Evolutionary conservation across 2,329 filamentous ascomycete genomes (phyloP).

Genomic region (Ophidiomyces ophidiicola): DNA sequence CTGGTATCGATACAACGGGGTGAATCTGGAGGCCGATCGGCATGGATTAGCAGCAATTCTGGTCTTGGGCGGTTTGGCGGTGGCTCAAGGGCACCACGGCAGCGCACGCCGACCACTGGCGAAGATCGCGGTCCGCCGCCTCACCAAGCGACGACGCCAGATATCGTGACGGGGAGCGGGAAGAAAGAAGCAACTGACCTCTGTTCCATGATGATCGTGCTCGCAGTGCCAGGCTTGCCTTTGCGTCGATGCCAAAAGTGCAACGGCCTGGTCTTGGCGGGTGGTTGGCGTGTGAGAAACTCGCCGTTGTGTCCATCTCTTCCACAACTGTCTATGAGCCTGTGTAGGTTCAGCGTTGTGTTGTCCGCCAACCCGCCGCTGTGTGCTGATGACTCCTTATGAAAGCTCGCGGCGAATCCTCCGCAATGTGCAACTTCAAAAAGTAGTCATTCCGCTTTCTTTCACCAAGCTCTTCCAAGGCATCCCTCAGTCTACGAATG

Average conservation of each 20-base stretch:
- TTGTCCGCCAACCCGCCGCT: not conserved
- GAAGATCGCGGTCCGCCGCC: slow-evolving; percentile 5
- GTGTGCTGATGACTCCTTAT: slow-evolving; percentile 4
- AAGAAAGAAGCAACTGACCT: slow-evolving; percentile 3
- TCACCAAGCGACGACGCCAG: not conserved
- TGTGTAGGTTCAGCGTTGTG: not conserved
- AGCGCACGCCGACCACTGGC: slow-evolving; percentile 11
- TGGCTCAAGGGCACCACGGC: slow-evolving; percentile 14
- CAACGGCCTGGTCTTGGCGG: not conserved
- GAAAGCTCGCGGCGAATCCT: too few relatives aligned
- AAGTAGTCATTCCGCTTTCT: not conserved
- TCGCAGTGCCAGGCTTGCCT: too few relatives aligned
- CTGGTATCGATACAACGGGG: slow-evolving; percentile 1
- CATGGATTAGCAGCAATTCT: slow-evolving; percentile 13
- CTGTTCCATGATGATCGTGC: slow-evolving; percentile 1
- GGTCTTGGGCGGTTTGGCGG: slow-evolving; percentile 8
- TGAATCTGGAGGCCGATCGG: slow-evolving; percentile 5
- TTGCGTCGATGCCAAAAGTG: too few relatives aligned
- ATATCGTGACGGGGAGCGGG: not conserved
- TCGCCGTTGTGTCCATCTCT: not conserved
- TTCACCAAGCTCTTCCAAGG: not conserved
- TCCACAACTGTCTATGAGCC: too few relatives aligned
- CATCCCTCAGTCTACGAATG: slow-evolving; percentile 5
- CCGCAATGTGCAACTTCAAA: too few relatives aligned
- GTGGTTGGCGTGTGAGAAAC: not conserved